Percentiles rank a stretch among this genome's conserved stretches.
Conservation (phyloP, 2,329 filamentous ascomycete species). For the Monilinia aucupariae region DNA sequence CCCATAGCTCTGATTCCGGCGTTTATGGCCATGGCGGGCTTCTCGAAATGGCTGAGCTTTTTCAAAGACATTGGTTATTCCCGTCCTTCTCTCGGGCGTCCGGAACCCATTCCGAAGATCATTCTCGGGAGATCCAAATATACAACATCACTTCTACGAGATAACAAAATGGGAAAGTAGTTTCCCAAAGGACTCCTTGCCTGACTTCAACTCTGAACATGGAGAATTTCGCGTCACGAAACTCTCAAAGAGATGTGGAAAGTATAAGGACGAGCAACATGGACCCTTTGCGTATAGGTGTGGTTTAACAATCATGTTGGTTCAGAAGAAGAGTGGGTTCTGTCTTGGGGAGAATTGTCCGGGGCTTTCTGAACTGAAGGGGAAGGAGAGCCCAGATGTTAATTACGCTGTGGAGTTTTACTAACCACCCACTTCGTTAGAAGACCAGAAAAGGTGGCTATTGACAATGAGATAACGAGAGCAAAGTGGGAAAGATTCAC, state of each 20-base stretch:
- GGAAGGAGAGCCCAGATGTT: background rate
- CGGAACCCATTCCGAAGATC: too few species aligned
- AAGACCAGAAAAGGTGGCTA: too few species aligned
- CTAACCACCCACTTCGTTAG: too few species aligned
- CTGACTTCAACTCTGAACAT: too few species aligned
- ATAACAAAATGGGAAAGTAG: background rate
- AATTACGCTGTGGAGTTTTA: background rate
- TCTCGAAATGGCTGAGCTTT: too few species aligned
- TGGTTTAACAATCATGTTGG: background rate
- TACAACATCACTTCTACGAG: too few species aligned
- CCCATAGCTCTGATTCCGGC: too few species aligned
- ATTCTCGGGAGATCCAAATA: too few species aligned
- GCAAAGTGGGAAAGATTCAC: too few species aligned
- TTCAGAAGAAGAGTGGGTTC: background rate
- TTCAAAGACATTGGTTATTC: background rate
- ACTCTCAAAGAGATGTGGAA: background rate
- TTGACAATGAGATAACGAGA: too few species aligned
- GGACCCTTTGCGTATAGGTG: background rate
- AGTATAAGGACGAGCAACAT: background rate
- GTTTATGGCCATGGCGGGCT: too few species aligned
- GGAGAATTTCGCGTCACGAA: background rate
- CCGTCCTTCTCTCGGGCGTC: background rate
- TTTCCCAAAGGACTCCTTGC: background rate
- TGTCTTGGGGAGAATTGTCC: constrained; percentile 3
- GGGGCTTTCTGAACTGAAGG: background rate